These are phyloP conservation scores for Secale cereale DNA, from an alignment of 176 grass and related monocot species.

Conservation along the genomic window DNA sequence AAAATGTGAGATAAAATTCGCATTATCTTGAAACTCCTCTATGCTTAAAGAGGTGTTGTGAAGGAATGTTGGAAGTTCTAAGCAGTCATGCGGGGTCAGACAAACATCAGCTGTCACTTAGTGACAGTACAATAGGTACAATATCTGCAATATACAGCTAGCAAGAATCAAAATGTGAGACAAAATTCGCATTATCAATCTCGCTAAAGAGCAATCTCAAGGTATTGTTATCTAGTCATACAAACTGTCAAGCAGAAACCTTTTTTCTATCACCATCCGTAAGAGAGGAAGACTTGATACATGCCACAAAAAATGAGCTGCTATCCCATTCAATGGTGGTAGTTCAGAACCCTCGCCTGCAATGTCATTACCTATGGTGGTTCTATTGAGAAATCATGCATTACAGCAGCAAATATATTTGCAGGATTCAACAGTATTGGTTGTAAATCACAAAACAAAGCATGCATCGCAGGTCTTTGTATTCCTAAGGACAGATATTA, in stretches of 20 bases:
- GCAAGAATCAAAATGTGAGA: background rate
- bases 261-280: conserved; percentile 6
- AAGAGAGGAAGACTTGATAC: background rate
- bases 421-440: conserved; percentile 1
- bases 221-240: conserved; percentile 26
- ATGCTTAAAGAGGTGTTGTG: background rate
- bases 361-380: conserved; percentile 14
- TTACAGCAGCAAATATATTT: conserved; percentile 20
- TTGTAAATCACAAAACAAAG: conserved; percentile 21
- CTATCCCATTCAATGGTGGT: conserved; percentile 3
- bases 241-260: conserved; percentile 20
- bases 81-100: background rate
- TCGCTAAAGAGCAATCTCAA: conserved; percentile 22
- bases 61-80: background rate
- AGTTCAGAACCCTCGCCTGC: background rate
- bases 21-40: background rate
- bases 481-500: conserved; percentile 53
- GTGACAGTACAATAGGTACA: background rate
- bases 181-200: background rate
- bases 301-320: conserved; percentile 26
- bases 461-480: conserved; percentile 19
- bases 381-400: background rate
- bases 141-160: conserved; percentile 30
- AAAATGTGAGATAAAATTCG: background rate
- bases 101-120: background rate